Conservation (phyloP, 306 rosid species). For the Citrullus colocynthis region DNA sequence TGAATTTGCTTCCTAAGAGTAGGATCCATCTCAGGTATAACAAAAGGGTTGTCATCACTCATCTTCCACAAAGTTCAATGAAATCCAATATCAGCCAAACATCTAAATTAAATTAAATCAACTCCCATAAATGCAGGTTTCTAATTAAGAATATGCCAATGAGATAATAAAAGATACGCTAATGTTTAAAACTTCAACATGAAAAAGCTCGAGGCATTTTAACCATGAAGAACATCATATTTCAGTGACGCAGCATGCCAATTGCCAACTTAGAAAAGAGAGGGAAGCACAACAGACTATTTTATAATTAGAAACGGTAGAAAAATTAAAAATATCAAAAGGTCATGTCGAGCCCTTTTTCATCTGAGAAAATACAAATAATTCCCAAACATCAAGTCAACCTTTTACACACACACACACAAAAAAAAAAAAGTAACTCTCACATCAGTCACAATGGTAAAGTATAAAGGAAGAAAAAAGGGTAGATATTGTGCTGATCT, state of each 20-base stretch:
- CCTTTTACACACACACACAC: not conserved
- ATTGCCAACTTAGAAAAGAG: not conserved
- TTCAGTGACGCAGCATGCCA: not conserved
- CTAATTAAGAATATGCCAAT: not conserved
- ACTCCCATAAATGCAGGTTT: not conserved
- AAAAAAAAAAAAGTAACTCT: not conserved
- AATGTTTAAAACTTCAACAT: not conserved
- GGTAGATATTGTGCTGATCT: not conserved
- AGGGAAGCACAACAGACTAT: not conserved
- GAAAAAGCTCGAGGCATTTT: not conserved
- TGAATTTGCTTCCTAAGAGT: constrained; percentile 87
- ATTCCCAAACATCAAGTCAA: not conserved
- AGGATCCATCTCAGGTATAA: constrained; percentile 95
- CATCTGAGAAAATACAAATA: not conserved
- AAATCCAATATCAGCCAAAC: constrained; percentile 1
- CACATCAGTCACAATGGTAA: not conserved
- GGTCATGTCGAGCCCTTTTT: not conserved
- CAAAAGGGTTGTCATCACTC: constrained; percentile 90
- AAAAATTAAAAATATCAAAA: not conserved
- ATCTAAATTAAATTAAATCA: not conserved
- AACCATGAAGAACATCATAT: not conserved
- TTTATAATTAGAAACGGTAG: not conserved
- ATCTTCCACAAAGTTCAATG: constrained; percentile 41
- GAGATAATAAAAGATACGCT: not conserved
- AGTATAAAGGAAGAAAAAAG: not conserved